Base-by-base conservation (phyloP, 495 filamentous ascomycete genomes). In the Emericellopsis terricola region DNA sequence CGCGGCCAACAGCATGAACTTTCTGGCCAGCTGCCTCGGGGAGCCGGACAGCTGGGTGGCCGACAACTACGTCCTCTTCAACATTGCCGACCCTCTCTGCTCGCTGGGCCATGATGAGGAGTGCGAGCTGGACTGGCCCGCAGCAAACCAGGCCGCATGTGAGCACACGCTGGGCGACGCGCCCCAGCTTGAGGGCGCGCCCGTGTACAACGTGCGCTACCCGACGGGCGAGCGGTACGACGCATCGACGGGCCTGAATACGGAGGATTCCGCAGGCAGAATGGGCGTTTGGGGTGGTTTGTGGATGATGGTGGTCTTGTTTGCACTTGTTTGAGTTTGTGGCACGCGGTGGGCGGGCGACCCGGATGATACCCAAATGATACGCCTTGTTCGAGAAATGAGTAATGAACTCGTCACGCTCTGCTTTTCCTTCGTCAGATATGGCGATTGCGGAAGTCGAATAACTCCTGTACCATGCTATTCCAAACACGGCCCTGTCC, bases 1-100 rank as follows among this genome's bases (percentile, higher is more conserved):
- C 46, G 61, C 58, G 3, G 40, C 59, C 19, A 65, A 65, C 47
- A 64, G 61, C 43, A 65, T 65, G 53, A 60, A 62, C 24, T 65
- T 51, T 28, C 39, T 65, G 3, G 51, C 55, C 11, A 57, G 50
- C 42, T 65, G 61, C 36, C 53, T 65, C 9, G 43, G 33, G 1
- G 19, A 37, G 20, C 48, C 40, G 13, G 51, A 57, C 32, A 60
- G 42, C 39, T 62, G 57, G 57, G 51, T 62, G 8, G 57, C 41
- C 15, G 45, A 47, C 36, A 59, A 62, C 41, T 46, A 59, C 45
- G 28, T 53, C 27, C 53, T 62, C 6, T 62, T 55, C 42, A 62
- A 62, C 38, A 58, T 62, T 17, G 39, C 56, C 23, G 59, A 62
- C 36, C 40, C 59, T 15, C 52, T 57, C 8, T 62, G 59, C 44